phyloP scores from a whole-genome alignment of 208 protist genomes.

The Trypanosoma caninum region DNA sequence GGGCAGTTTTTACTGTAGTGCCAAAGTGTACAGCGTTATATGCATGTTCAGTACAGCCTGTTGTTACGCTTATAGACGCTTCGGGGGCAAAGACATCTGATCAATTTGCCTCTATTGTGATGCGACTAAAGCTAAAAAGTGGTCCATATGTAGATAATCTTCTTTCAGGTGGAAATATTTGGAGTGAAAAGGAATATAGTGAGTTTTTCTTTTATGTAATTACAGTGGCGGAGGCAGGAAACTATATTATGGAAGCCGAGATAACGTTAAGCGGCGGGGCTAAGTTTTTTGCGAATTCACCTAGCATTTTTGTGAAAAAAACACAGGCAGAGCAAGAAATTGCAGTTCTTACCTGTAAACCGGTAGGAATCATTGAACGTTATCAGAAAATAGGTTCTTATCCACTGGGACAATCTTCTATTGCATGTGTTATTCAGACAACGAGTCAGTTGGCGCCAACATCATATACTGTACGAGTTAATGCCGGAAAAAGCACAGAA shows the following conservation, averaged over 20 bases:
- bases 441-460: conserved; percentile 24
- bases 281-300: conserved; percentile 37
- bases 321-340: neutral
- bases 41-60: conserved; percentile 59
- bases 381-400: no score
- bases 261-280: conserved; percentile 50
- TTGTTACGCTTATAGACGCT: conserved; percentile 45
- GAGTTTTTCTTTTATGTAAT: conserved; percentile 61
- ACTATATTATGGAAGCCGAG: conserved; percentile 54
- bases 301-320: conserved; percentile 34
- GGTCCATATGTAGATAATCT: conserved; percentile 25
- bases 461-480: conserved; percentile 51
- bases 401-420: no score
- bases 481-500: conserved; percentile 41
- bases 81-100: conserved; percentile 31
- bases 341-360: conserved; percentile 44
- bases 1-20: conserved; percentile 46
- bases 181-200: conserved; percentile 35
- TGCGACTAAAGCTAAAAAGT: conserved; percentile 42
- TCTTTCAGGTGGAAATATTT: conserved; percentile 38
- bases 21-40: conserved; percentile 41
- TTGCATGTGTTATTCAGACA: conserved; percentile 43
- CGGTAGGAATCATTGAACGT: conserved; percentile 40
- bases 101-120: conserved; percentile 34
- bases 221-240: conserved; percentile 40